Evolutionary conservation across 2,329 filamentous ascomycete species (phyloP).

Genomic region (Aspergillus brunneoviolaceus): DNA sequence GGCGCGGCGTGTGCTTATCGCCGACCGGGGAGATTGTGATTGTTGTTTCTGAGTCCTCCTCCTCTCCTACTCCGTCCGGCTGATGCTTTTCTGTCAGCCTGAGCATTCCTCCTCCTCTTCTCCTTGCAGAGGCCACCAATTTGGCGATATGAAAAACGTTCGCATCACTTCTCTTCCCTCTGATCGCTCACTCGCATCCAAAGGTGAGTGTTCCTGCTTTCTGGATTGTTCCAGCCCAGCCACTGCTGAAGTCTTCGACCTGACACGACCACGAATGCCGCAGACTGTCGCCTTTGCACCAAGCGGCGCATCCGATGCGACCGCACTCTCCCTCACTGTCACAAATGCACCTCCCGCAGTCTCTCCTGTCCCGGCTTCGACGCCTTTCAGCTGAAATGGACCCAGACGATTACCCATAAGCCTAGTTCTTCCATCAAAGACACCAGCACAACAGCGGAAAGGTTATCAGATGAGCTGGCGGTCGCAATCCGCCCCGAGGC

Average conservation of each 20-base stretch:
- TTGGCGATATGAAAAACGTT: conserved; percentile 9
- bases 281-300: conserved; percentile 38
- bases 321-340: conserved; percentile 34
- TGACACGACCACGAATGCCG: background rate
- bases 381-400: conserved; percentile 32
- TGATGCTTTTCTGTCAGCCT: background rate
- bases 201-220: conserved; percentile 6
- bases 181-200: conserved; percentile 14
- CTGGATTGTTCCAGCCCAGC: background rate
- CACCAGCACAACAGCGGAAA: background rate
- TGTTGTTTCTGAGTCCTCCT: background rate
- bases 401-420: conserved; percentile 27
- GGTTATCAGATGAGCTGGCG: background rate
- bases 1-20: no score
- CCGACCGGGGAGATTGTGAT: background rate
- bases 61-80: background rate
- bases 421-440: conserved; percentile 7
- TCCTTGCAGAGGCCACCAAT: background rate
- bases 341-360: conserved; percentile 37
- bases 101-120: background rate
- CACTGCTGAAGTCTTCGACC: background rate
- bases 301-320: conserved; percentile 40
- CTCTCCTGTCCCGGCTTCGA: conserved; percentile 37
- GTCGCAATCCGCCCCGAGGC: background rate
- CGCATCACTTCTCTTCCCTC: conserved; percentile 15